Conservation (phyloP, 345 rosid species). For the Sonneratia alba region DNA sequence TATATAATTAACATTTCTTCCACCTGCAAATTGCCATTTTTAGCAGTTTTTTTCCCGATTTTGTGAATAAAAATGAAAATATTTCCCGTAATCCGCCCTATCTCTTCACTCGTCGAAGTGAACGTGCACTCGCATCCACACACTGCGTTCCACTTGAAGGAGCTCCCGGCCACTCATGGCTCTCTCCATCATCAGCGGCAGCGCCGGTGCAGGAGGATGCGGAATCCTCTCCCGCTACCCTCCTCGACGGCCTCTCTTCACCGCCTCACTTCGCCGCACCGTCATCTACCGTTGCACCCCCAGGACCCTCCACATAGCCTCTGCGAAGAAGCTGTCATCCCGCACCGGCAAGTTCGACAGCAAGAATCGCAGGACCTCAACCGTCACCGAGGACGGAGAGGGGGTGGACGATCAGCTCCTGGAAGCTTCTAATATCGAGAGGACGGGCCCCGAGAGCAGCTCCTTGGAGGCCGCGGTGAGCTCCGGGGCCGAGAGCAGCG, state of each 20-base stretch:
- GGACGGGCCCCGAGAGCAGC: conserved; percentile 16
- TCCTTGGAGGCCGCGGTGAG: conserved; percentile 13
- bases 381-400: conserved; percentile 35
- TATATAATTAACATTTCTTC: no score
- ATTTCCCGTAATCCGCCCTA: not conserved
- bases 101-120: not conserved
- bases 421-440: conserved; percentile 23
- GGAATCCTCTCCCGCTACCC: not conserved
- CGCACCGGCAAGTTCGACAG: conserved; percentile 67
- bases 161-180: not conserved
- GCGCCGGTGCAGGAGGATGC: not conserved
- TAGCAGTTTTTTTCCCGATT: not conserved
- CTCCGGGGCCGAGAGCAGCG: conserved; percentile 15
- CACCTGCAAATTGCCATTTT: no score
- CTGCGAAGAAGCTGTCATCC: conserved; percentile 51
- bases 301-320: conserved; percentile 31
- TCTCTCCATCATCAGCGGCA: conserved; percentile 1
- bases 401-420: conserved; percentile 14
- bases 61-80: not conserved
- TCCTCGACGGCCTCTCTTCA: not conserved
- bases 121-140: not conserved
- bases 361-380: conserved; percentile 38
- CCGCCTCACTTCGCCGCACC: conserved; percentile 16
- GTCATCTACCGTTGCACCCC: conserved; percentile 17
- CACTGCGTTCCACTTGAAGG: not conserved